phyloP scores from a whole-genome alignment of 306 rosid species.

The Cucumis sativus region Cucumber_9930_V3 NC_026656.2:6276501-6277000 shows the following conservation, averaged over 20 bases:
- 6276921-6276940: too few species aligned
- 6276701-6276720: not conserved
- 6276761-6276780: not conserved
- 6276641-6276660: not conserved
- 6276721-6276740: not conserved
- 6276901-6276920: not conserved
- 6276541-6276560: not conserved
- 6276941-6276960: not conserved
- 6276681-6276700: not conserved
- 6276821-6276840: not conserved
- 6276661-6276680: not conserved
- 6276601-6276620: slow-evolving; percentile 12
- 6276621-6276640: not conserved
- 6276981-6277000: not conserved
- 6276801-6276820: not conserved
- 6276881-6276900: not conserved
- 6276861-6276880: not conserved
- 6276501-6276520: not conserved
- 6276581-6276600: slow-evolving; percentile 7
- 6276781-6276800: not conserved
- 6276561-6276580: not conserved
- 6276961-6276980: not conserved
- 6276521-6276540: slow-evolving; percentile 9
- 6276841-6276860: not conserved
- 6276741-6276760: not conserved